Evolutionary conservation across 139 green algal species (phyloP).

Genomic region (Nannochloris sp.): DNA sequence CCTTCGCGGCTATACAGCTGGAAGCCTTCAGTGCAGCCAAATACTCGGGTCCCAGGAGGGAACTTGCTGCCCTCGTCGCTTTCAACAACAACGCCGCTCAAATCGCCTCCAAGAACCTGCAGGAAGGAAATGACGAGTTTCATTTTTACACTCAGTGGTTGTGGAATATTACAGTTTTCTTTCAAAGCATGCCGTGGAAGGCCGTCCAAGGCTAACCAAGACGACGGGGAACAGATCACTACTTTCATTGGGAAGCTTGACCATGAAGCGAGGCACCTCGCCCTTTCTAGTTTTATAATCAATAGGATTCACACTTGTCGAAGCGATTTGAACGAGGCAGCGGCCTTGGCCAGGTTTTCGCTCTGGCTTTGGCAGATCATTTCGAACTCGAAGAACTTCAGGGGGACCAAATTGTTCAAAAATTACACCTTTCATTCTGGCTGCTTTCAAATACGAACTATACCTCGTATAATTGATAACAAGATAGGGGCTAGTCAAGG

Average conservation of each 20-base stretch:
- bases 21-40: background rate
- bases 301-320: conserved; percentile 1
- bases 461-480: too few species aligned
- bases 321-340: background rate
- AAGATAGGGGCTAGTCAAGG: too few species aligned
- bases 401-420: too few species aligned
- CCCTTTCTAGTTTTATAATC: conserved; percentile 7
- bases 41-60: background rate
- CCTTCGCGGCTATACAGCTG: background rate
- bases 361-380: too few species aligned
- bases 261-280: conserved; percentile 1
- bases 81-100: conserved; percentile 1
- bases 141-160: background rate
- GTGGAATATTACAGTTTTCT: too few species aligned
- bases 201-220: too few species aligned
- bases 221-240: background rate
- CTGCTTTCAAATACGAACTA: too few species aligned
- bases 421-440: too few species aligned
- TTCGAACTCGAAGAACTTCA: too few species aligned
- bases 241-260: conserved; percentile 2
- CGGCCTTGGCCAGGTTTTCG: background rate
- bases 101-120: conserved; percentile 1
- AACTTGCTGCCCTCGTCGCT: background rate
- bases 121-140: background rate
- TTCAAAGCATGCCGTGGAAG: too few species aligned